Evolutionary conservation across 768 basidiomycete species (phyloP), one percentile per base, ranked within the genome.

Genomic region (Xerocomus spinulosus): DNA sequence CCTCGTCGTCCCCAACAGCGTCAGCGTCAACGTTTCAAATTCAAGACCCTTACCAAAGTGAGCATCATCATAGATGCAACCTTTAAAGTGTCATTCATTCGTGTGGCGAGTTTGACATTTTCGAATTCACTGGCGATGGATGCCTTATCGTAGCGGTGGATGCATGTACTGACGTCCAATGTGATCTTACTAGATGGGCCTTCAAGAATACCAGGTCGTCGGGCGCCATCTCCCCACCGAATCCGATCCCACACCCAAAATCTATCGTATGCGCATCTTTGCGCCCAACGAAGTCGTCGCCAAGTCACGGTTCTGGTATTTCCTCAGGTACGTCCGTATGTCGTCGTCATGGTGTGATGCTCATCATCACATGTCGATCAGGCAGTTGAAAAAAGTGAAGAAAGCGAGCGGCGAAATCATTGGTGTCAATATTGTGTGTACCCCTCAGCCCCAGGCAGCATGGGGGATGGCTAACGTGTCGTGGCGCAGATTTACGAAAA

Each of bases 271-370:
- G 95, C 87, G 95, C 71, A 96, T 98, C 66, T 99, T 98, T 68
- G 93, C 96, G 56, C 92, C 92, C 57, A 97, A 97, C 70, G 92
- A 96, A 54, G 93, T 97, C 57, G 92, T 99, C 63, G 95, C 96
- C 62, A 98, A 99, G 78, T 95, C 92, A 42, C 85, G 95, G 51
- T 99, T 96, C 87, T 98, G 96, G 95, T 97, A 97, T 77, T 99
- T 95, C 83, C 78, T 99, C 51, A 84, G 87, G 87, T 87, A 55
- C 60, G 82, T 59, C 35, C 9, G 12, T 1, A 15, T 33, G 20
- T 4, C 10, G 17, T n/a, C 7, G 13, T 17, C 26, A 28, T 23
- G 9, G 26, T 7, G 5, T 21, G 17, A 36, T 35, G 39, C 36
- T 32, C 6, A 25, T 47, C 36, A 44, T 28, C 39, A n/a, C 21